These are phyloP conservation scores for Claviceps digitariae DNA, from an alignment of 2,329 filamentous ascomycete species.

Conservation along the genomic window DNA sequence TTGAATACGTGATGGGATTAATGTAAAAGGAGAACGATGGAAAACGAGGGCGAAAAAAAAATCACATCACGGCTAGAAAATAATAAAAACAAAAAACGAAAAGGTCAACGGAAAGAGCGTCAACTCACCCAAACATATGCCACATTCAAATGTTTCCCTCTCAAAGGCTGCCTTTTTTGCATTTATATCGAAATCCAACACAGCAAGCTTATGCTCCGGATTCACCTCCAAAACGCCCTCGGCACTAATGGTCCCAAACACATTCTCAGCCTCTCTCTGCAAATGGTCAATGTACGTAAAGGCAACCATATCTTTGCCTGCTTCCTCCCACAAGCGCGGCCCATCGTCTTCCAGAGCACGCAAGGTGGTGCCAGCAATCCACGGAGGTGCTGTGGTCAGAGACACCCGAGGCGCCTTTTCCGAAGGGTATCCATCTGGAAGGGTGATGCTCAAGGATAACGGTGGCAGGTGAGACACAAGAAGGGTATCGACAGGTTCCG, in stretches of 20 bases:
- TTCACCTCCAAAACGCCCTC: constrained; percentile 37
- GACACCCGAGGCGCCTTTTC: constrained; percentile 34
- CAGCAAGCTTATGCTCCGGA: constrained; percentile 48
- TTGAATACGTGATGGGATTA: too few species aligned
- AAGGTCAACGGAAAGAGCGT: not conserved
- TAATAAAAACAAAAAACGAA: too few species aligned
- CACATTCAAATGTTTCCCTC: constrained; percentile 74
- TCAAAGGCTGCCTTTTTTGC: constrained; percentile 66
- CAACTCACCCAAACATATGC: constrained; percentile 56
- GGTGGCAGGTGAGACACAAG: constrained; percentile 44
- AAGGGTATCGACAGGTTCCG: constrained; percentile 28
- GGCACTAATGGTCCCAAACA: constrained; percentile 42
- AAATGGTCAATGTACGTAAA: constrained; percentile 52
- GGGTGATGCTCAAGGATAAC: constrained; percentile 35
- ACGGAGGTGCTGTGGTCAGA: constrained; percentile 41
- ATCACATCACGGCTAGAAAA: too few species aligned
- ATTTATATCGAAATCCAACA: constrained; percentile 67
- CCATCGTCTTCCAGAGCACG: constrained; percentile 36
- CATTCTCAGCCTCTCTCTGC: constrained; percentile 43
- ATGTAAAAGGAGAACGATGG: not conserved
- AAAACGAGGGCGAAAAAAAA: too few species aligned
- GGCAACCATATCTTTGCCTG: constrained; percentile 43
- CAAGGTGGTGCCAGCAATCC: constrained; percentile 39
- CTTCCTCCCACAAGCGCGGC: constrained; percentile 45
- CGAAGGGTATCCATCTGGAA: constrained; percentile 46